Base-by-base conservation (phyloP, 148 eudicot species). In the Vaccinium myrtillus region DNA sequence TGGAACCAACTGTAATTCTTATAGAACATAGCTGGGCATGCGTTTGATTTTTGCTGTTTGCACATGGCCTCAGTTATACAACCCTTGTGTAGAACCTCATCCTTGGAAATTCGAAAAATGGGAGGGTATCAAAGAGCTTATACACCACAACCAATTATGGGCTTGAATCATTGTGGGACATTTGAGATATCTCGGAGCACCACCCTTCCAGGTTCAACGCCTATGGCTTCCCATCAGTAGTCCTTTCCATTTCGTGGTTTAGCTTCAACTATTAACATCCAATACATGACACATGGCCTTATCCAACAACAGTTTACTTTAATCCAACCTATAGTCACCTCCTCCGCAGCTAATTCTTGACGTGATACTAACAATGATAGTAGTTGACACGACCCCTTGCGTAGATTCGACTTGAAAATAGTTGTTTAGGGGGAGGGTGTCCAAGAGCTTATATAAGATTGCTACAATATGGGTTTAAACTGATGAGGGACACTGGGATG, bases 1-100 rank as follows among this genome's bases (percentile, higher is more conserved):
- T 96, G 10, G 99, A 95, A 86, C 90, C 97, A 83, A 91, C 96
- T 23, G 89, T 94, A 88, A 91, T 97, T 86, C 95, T 97, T 78
- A 86, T 97, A 75, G 99, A 2, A 36, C 39, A 97, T 92, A 95
- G n/a, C n/a, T n/a, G n/a, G n/a, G n/a, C n/a, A n/a, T n/a, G n/a
- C n/a, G n/a, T n/a, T n/a, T n/a, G n/a, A n/a, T n/a, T n/a, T n/a
- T n/a, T n/a, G n/a, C n/a, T n/a, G n/a, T n/a, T 32, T 32, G 79
- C 53, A 43, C 70, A 59, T 43, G 39, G 36, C 48, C 32, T 48
- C 6, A 14, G 46, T 81, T 48, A 48, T 11, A 46, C 55, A 48
- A 9, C 39, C 75, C 70, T 61, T 65, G 69, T 75, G 14, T 25
- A 10, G n/a, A 7, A 67, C 39, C 73, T 67, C 73, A 10, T 27